These are phyloP conservation scores for Pseudogymnoascus sp. DNA, from an alignment of 2,329 filamentous ascomycete species.

Conservation along the genomic window DNA sequence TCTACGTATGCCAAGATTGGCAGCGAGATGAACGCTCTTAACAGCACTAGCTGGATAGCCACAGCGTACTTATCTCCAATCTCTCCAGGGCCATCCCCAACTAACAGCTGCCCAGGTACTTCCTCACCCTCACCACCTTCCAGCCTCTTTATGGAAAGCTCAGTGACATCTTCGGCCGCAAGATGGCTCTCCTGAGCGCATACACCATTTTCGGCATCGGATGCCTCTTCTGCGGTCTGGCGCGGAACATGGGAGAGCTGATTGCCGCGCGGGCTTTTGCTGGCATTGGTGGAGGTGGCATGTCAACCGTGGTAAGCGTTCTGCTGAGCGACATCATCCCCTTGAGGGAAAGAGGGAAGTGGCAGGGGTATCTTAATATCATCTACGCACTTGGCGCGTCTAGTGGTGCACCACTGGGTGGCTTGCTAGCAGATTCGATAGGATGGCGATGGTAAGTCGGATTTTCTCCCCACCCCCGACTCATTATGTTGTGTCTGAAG, in stretches of 20 bases:
- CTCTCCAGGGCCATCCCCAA: not conserved
- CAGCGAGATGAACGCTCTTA: constrained; percentile 66
- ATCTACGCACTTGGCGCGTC: constrained; percentile 63
- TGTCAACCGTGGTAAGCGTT: constrained; percentile 63
- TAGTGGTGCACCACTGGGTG: constrained; percentile 62
- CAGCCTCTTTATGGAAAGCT: constrained; percentile 69
- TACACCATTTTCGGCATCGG: constrained; percentile 60
- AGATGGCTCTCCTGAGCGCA: constrained; percentile 55
- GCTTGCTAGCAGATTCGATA: constrained; percentile 63
- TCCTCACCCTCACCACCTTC: constrained; percentile 66
- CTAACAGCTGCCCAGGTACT: constrained; percentile 43
- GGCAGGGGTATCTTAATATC: constrained; percentile 68
- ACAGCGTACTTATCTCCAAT: constrained; percentile 34
- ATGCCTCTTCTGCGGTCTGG: constrained; percentile 55
- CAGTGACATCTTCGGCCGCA: constrained; percentile 64
- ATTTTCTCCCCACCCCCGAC: constrained; percentile 11
- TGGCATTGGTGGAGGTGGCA: constrained; percentile 63
- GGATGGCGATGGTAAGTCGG: constrained; percentile 63
- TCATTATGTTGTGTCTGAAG: not conserved
- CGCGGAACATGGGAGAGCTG: constrained; percentile 56
- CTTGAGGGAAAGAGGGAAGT: constrained; percentile 61
- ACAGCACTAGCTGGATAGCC: constrained; percentile 69
- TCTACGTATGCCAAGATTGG: constrained; percentile 74
- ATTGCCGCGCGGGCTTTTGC: constrained; percentile 51
- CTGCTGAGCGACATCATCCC: constrained; percentile 65